Evolutionary conservation across 768 basidiomycete genomes (phyloP), one percentile per base, ranked within the genome.

Genomic region (Leucocoprinus birnbaumii): DNA sequence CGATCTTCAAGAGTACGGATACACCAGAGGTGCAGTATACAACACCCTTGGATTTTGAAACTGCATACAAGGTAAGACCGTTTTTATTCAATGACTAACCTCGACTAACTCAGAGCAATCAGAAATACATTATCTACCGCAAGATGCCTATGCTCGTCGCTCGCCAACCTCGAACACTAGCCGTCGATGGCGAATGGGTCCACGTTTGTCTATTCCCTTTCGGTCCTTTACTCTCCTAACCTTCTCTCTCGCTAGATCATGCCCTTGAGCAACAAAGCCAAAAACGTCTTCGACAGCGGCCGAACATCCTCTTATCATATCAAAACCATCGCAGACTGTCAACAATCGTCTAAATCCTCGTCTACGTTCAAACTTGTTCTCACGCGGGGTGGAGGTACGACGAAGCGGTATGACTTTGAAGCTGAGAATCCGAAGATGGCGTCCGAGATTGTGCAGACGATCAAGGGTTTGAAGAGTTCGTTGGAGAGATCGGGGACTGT

Each of bases 351-450:
- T 44, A 93, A 94, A 68, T 82, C 82, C 11, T 85, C 87, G 25
- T 80, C 89, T 1, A 80, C 83, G 35, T 95, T 99, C 81, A 96
- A 95, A 76, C 79, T 98, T 18, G 82, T 96, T 27, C 82, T 98
- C 11, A 87, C 83, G 65, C 75, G 89, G 59, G 80, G 83, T 35
- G 80, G 41, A 78, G 84, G 40, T 88, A 86, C 54, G 41, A 55
- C 54, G 61, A 99, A 98, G 77, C 78, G 94, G 37, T 98, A 98
- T 66, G 96, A 98, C 63, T 98, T 97, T 66, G 97, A 99, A 71
- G 96, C 94, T 0, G 95, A 96, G 69, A 93, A 74, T 60, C 78
- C 89, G 1, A 87, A 85, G 67, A 65, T 85, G 53, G 93, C 95
- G 45, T 86, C 76, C 58, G 90, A 93, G 65, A 91, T 93, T 56